These are phyloP conservation scores for Artemisia tridentata DNA, from an alignment of 129 eudicot genomes.

Conservation along the genomic window DNA sequence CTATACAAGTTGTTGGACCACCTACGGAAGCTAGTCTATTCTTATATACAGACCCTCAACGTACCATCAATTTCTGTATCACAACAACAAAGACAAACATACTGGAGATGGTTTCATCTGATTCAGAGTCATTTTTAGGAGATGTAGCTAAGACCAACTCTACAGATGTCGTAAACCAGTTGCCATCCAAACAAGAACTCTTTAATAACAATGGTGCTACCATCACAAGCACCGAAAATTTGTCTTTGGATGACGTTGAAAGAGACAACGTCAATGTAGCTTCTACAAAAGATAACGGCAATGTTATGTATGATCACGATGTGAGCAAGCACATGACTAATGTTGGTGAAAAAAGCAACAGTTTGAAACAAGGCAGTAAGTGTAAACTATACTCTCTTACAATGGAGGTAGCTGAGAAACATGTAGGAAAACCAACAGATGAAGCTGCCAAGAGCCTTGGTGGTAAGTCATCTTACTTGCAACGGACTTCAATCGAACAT, in stretches of 20 bases:
- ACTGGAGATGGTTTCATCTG: not conserved
- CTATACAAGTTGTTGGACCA: not conserved
- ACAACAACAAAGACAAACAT: not conserved
- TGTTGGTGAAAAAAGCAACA: constrained; percentile 5
- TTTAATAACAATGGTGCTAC: not conserved
- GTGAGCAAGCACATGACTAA: constrained; percentile 10
- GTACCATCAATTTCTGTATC: not conserved
- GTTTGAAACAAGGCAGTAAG: constrained; percentile 10
- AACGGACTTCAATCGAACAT: too few relatives aligned
- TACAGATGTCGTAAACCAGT: not conserved
- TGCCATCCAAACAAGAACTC: not conserved
- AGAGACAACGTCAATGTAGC: not conserved
- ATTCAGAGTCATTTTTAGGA: constrained; percentile 5
- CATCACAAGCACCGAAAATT: not conserved
- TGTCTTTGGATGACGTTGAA: not conserved
- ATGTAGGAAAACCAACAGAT: too few relatives aligned
- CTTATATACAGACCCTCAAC: not conserved
- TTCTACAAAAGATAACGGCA: not conserved
- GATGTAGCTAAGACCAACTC: not conserved
- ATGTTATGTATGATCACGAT: not conserved
- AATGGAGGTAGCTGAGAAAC: too few relatives aligned
- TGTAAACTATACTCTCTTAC: constrained; percentile 14
- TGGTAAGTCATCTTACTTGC: too few relatives aligned
- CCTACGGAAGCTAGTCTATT: not conserved
- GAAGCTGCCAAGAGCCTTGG: too few relatives aligned